Conservation (phyloP, 192 early-diverging fungal species). For the Coemansia sp. region DNA sequence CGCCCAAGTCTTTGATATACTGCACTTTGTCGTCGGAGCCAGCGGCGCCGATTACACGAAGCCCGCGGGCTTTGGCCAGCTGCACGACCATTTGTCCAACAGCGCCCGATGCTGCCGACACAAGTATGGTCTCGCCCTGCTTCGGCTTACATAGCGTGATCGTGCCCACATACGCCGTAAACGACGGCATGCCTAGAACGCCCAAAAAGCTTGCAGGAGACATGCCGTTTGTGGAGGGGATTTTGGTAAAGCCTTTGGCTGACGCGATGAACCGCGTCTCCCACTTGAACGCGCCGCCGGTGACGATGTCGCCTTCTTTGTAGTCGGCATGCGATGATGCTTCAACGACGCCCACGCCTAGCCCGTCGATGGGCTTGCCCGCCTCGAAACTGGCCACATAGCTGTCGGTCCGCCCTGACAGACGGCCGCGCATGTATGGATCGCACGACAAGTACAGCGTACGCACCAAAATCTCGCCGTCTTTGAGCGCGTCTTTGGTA, state of each 20-base stretch:
- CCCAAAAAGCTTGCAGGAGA: constrained; percentile 29
- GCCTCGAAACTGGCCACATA: constrained; percentile 57
- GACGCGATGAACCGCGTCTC: constrained; percentile 56
- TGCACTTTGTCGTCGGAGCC: constrained; percentile 81
- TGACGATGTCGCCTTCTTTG: constrained; percentile 63
- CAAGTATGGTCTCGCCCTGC: constrained; percentile 77
- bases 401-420: constrained; percentile 45
- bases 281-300: constrained; percentile 57
- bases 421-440: constrained; percentile 68
- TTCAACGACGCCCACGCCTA: constrained; percentile 60
- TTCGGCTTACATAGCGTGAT: constrained; percentile 66
- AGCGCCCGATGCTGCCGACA: constrained; percentile 79
- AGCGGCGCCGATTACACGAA: constrained; percentile 79
- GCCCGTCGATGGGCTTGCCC: constrained; percentile 49
- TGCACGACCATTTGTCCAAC: constrained; percentile 81
- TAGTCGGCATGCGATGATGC: constrained; percentile 60
- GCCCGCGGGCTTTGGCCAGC: constrained; percentile 71
- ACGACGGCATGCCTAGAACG: constrained; percentile 76
- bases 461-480: constrained; percentile 52
- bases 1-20: constrained; percentile 64
- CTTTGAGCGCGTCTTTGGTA: constrained; percentile 21
- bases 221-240: constrained; percentile 5
- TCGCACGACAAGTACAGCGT: constrained; percentile 70
- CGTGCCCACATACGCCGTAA: constrained; percentile 73
- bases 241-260: constrained; percentile 17